Base-by-base conservation (phyloP, 805 yeast species). In the Barnettozyma californica region DNA sequence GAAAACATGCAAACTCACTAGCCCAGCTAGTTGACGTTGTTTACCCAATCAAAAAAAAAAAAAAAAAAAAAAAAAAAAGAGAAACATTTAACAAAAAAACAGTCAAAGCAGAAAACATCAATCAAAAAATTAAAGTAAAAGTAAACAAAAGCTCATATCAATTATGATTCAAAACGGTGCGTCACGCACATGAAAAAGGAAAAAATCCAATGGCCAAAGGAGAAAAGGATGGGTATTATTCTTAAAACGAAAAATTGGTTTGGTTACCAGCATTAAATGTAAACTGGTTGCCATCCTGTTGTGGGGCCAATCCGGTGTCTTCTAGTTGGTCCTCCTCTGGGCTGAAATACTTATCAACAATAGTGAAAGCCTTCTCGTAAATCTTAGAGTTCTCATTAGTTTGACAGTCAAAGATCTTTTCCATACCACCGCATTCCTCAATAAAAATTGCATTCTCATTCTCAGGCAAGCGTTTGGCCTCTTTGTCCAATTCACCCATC, bases 361-460 rank as follows among this genome's bases (percentile, higher is more conserved):
- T 88, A 57, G 74, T 74, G 73, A 79, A 94, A 31, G 98, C 95
- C 73, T 90, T 91, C 65, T 86, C 81, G 70, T 94, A 94, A 63
- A 94, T 87, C 64, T 84, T 87, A 65, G 92, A 95, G 69, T 92
- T 94, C 63, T 83, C 87, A 70, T 88, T 90, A 66, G 78, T 81
- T 76, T 94, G 99, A 66, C 96, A 87, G 53, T 87, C 89, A 68
- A 86, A 85, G 60, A 94, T 92, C 74, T 88, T 91, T 68, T 94
- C 98, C 82, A 90, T 85, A 54, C 99, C 99, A 61, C 97, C 98
- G 40, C 97, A 97, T 68, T 92, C 97, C 73, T 94, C 99, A 64
- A 94, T 87, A 71, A 71, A 89, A 53, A 90, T 77, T 25, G 98
- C 96, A 65, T 91, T 85, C 67, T 87, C 88, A 70, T 94, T 94